Conservation (phyloP, 73 alveolate genomes). For the Paramecium biaurelia region DNA sequence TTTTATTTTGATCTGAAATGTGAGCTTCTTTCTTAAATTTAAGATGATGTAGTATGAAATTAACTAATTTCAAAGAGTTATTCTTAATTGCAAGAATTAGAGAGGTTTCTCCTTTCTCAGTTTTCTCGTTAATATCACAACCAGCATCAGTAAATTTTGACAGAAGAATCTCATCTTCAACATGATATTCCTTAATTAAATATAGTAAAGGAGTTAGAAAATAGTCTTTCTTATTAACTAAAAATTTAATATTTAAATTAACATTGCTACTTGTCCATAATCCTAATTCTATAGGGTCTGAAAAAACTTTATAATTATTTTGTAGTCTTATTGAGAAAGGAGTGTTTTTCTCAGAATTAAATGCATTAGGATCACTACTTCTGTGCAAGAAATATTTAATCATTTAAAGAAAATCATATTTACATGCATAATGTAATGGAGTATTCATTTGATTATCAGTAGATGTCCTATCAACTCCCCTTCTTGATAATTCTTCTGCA, state of each 20-base stretch:
- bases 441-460: slow-evolving; percentile 66
- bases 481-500: not conserved
- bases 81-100: slow-evolving; percentile 77
- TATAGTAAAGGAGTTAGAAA: not conserved
- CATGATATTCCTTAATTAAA: not conserved
- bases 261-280: not conserved
- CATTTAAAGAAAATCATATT: not conserved
- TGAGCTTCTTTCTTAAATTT: slow-evolving; percentile 61
- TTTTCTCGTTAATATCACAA: slow-evolving; percentile 62
- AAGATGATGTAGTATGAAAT: slow-evolving; percentile 55
- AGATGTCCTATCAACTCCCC: slow-evolving; percentile 68
- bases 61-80: slow-evolving; percentile 75
- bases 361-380: slow-evolving; percentile 47
- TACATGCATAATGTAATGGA: slow-evolving; percentile 82
- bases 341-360: slow-evolving; percentile 30
- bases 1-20: slow-evolving; percentile 71
- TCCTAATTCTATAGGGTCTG: not conserved
- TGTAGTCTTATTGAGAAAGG: slow-evolving; percentile 56
- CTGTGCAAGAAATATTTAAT: slow-evolving; percentile 46
- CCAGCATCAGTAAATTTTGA: slow-evolving; percentile 6
- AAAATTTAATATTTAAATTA: not conserved
- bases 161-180: not conserved
- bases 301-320: not conserved
- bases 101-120: slow-evolving; percentile 79
- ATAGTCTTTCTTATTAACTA: not conserved